These are phyloP conservation scores for Calcarisporium arbuscula DNA, from an alignment of 2,329 filamentous ascomycete genomes.

Conservation along the genomic window DNA sequence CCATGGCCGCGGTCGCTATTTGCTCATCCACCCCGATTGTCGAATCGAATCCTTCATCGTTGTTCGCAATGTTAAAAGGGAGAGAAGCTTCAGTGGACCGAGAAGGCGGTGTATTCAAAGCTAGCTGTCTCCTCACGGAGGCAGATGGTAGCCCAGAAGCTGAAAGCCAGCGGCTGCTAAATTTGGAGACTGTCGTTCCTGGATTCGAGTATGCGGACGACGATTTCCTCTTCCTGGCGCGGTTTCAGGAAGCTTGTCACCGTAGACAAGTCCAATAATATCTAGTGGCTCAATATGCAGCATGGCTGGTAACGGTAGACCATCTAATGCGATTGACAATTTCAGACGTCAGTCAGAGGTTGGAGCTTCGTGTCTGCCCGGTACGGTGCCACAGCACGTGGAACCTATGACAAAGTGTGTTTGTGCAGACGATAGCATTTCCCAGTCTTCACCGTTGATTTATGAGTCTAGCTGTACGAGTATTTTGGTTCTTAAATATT, in stretches of 20 bases:
- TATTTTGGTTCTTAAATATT: not conserved
- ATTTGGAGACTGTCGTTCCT: slow-evolving; percentile 62
- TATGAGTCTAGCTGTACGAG: too few relatives aligned
- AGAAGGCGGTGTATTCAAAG: slow-evolving; percentile 62
- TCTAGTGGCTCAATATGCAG: slow-evolving; percentile 38
- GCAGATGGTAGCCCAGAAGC: slow-evolving; percentile 27
- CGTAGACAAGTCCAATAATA: slow-evolving; percentile 38
- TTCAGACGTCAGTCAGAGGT: too few relatives aligned
- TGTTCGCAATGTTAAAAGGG: slow-evolving; percentile 50
- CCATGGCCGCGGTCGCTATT: slow-evolving; percentile 55
- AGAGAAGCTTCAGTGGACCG: slow-evolving; percentile 61
- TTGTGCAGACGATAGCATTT: too few relatives aligned
- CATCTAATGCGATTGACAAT: too few relatives aligned
- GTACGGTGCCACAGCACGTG: too few relatives aligned
- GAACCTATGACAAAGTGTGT: too few relatives aligned
- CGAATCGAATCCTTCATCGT: slow-evolving; percentile 60
- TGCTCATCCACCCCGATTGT: slow-evolving; percentile 54
- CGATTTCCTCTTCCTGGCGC: slow-evolving; percentile 52
- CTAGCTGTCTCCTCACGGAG: slow-evolving; percentile 46
- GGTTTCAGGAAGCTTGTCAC: slow-evolving; percentile 47
- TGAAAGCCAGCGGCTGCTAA: slow-evolving; percentile 48
- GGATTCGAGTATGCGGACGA: slow-evolving; percentile 64
- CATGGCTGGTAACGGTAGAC: not conserved
- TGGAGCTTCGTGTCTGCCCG: too few relatives aligned
- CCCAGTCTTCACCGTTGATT: too few relatives aligned